Evolutionary conservation across 768 basidiomycete species (phyloP).

Genomic region (Russula sp.): DNA sequence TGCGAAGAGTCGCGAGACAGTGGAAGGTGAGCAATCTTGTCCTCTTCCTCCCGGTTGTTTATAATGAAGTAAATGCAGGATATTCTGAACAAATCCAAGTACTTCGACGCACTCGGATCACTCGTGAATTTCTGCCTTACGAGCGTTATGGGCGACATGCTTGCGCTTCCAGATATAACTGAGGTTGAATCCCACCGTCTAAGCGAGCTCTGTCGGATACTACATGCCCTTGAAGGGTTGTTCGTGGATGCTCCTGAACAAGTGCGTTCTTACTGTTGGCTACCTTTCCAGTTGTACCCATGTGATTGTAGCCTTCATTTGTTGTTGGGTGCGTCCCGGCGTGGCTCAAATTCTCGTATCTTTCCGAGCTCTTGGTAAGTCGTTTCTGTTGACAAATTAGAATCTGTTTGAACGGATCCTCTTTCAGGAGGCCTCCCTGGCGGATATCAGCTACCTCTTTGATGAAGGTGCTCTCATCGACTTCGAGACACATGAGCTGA

Average conservation of each 20-base stretch:
- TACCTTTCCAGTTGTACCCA: constrained; percentile 12
- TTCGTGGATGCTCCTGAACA: constrained; percentile 66
- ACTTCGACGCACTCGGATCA: constrained; percentile 67
- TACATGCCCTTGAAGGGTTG: constrained; percentile 75
- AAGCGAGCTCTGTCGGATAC: constrained; percentile 75
- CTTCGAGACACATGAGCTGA: constrained; percentile 81
- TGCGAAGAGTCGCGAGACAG: constrained; percentile 58
- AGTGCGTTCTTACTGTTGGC: constrained; percentile 39
- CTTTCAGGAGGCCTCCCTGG: constrained; percentile 82
- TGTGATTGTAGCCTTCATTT: constrained; percentile 54
- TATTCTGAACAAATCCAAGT: constrained; percentile 66
- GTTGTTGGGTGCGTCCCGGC: constrained; percentile 84
- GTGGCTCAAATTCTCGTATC: constrained; percentile 94
- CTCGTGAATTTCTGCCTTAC: constrained; percentile 66
- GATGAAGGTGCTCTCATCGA: constrained; percentile 89
- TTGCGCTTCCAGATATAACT: constrained; percentile 81
- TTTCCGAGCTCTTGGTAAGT: constrained; percentile 85
- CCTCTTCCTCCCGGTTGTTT: not conserved
- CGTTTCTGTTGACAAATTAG: constrained; percentile 12
- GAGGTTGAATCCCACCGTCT: constrained; percentile 82
- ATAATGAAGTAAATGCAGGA: constrained; percentile 42
- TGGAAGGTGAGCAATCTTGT: constrained; percentile 60
- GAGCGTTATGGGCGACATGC: constrained; percentile 66
- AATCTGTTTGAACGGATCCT: constrained; percentile 10
- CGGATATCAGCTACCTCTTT: constrained; percentile 88